Conservation (phyloP, 2,329 filamentous ascomycete species). For the Trichothecium roseum region DNA sequence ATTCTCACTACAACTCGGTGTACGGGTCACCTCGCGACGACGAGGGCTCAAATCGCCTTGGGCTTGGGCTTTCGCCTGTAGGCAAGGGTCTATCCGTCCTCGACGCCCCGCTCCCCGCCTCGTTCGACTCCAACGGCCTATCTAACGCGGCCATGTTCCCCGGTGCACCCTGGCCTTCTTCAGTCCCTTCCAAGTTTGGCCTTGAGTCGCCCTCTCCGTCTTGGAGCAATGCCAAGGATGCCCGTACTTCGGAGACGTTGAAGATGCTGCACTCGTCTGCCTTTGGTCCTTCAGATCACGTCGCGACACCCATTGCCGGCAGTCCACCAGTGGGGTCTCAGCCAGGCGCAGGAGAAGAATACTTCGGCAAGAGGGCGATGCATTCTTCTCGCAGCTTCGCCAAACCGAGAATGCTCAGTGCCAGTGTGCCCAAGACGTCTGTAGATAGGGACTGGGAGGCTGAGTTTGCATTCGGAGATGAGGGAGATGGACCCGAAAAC, state of each 20-base stretch:
- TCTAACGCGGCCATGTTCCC: conserved; percentile 79
- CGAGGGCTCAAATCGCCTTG: conserved; percentile 36
- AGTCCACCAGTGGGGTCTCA: conserved; percentile 37
- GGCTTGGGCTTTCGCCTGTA: conserved; percentile 70
- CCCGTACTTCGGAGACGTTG: conserved; percentile 51
- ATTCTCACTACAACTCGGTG: conserved; percentile 43
- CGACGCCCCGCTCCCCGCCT: conserved; percentile 85
- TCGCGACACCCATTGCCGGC: conserved; percentile 36
- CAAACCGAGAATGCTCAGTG: conserved; percentile 57
- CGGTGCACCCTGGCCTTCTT: conserved; percentile 75
- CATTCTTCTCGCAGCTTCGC: conserved; percentile 51
- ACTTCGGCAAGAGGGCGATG: conserved; percentile 63
- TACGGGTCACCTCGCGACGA: conserved; percentile 81
- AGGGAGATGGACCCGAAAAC: conserved; percentile 34
- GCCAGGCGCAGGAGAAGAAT: conserved; percentile 46
- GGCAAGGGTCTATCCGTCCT: conserved; percentile 73
- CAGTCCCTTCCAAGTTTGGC: conserved; percentile 84
- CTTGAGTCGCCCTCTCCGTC: conserved; percentile 77
- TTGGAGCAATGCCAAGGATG: conserved; percentile 50
- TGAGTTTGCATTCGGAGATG: conserved; percentile 76
- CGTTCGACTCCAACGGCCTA: conserved; percentile 92
- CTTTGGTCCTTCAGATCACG: conserved; percentile 56
- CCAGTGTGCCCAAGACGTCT: conserved; percentile 56
- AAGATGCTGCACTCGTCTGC: conserved; percentile 57
- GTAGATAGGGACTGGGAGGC: conserved; percentile 56